Evolutionary conservation across 192 early-diverging fungal genomes (phyloP).

Genomic region (Jimgerdemannia flammicorona): DNA sequence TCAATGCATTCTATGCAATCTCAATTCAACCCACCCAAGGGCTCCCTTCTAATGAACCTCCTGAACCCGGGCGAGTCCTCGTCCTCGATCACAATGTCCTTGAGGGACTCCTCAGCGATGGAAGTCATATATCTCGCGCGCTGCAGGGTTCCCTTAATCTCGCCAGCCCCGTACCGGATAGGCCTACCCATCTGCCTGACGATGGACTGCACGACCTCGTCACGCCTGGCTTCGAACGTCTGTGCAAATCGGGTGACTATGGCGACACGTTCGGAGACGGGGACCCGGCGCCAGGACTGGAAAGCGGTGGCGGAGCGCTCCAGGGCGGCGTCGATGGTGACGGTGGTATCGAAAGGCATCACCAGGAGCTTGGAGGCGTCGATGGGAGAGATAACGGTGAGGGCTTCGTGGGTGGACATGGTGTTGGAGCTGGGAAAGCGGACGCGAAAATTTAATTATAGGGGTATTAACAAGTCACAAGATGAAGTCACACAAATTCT

Average conservation of each 20-base stretch:
- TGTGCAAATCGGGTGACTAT: slow-evolving; percentile 48
- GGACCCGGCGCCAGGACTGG: slow-evolving; percentile 47
- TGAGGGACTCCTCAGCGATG: slow-evolving; percentile 58
- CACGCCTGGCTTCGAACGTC: slow-evolving; percentile 51
- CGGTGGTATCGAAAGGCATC: background rate
- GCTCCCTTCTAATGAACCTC: slow-evolving; percentile 67
- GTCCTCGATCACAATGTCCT: slow-evolving; percentile 44
- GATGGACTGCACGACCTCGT: slow-evolving; percentile 52
- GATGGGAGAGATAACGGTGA: background rate
- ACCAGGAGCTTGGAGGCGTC: background rate
- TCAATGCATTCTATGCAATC: slow-evolving; percentile 40
- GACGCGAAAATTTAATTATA: too few species aligned
- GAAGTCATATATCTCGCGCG: slow-evolving; percentile 66
- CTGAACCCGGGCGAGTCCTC: slow-evolving; percentile 47
- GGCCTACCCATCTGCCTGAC: slow-evolving; percentile 71
- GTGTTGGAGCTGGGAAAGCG: background rate
- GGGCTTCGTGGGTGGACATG: background rate
- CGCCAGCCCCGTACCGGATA: slow-evolving; percentile 55
- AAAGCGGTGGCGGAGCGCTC: slow-evolving; percentile 28
- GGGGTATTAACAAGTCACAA: too few species aligned
- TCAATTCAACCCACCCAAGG: slow-evolving; percentile 57
- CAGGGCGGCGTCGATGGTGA: background rate
- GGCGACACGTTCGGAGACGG: slow-evolving; percentile 48
- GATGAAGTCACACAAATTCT: too few species aligned
- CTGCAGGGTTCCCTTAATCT: slow-evolving; percentile 67